Evolutionary conservation across 305 asterid genomes (phyloP).

Genomic region (Euphrasia arctica): DNA sequence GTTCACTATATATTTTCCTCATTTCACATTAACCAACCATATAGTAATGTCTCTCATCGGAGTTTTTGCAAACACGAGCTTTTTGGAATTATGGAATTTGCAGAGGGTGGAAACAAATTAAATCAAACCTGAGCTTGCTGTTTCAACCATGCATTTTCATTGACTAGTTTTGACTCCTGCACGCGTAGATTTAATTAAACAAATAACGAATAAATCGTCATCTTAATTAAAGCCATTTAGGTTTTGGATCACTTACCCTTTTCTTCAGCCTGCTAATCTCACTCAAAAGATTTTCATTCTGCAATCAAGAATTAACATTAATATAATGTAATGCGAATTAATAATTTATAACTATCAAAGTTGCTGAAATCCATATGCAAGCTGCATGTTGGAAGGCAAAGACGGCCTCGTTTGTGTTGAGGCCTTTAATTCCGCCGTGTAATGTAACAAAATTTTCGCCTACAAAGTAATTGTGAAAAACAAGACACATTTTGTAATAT

Average conservation of each 20-base stretch:
- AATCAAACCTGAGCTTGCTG: conserved; percentile 33
- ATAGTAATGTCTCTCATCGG: too few relatives aligned
- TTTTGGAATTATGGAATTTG: not conserved
- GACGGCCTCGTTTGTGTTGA: too few relatives aligned
- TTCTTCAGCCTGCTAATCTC: conserved; percentile 54
- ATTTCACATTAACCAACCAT: too few relatives aligned
- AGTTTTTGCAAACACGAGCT: not conserved
- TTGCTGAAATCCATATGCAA: too few relatives aligned
- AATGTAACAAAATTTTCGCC: too few relatives aligned
- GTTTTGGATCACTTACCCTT: conserved; percentile 43
- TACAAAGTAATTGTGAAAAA: too few relatives aligned
- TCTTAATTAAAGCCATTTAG: not conserved
- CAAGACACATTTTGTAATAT: too few relatives aligned
- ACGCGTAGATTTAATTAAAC: not conserved
- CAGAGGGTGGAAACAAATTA: not conserved
- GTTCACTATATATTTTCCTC: too few relatives aligned
- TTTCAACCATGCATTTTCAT: conserved; percentile 54
- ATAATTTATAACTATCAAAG: too few relatives aligned
- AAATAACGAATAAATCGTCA: not conserved
- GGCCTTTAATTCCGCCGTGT: too few relatives aligned
- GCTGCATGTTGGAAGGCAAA: too few relatives aligned
- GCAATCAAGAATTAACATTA: conserved; percentile 20
- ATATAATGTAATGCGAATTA: too few relatives aligned
- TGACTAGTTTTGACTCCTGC: conserved; percentile 58
- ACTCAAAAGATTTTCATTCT: conserved; percentile 48